Conservation (phyloP, 2,329 filamentous ascomycete genomes). For the Stachybotrys chartarum region DNA sequence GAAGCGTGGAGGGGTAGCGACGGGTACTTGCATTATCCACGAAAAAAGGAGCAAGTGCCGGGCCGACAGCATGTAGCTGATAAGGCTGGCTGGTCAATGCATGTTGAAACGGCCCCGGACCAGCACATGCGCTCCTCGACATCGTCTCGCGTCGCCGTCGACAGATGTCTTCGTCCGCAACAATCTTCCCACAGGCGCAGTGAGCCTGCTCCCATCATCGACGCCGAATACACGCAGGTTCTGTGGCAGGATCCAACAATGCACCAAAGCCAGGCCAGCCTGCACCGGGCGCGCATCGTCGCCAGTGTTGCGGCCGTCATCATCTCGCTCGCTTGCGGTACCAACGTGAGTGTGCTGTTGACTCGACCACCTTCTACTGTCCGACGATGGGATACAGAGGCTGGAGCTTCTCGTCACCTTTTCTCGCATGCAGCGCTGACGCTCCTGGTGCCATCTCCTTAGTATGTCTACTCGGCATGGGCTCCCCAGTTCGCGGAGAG, state of each 20-base stretch:
- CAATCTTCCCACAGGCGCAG: background rate
- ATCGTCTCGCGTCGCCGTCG: background rate
- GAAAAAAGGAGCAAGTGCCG: background rate
- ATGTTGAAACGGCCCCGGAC: background rate
- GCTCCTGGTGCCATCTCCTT: constrained; percentile 3
- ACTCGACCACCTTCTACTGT: background rate
- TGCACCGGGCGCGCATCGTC: constrained; percentile 62
- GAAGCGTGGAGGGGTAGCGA: too few relatives aligned
- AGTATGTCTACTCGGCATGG: constrained; percentile 99
- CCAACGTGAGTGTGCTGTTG: constrained; percentile 58
- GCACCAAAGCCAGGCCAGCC: constrained; percentile 23
- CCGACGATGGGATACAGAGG: background rate
- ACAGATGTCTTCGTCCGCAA: background rate
- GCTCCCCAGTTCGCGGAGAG: constrained; percentile 88
- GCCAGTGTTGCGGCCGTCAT: constrained; percentile 80
- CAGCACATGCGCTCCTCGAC: background rate
- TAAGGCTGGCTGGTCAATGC: background rate
- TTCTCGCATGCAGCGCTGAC: background rate
- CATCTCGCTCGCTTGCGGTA: constrained; percentile 84
- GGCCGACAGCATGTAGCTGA: background rate
- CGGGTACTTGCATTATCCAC: too few relatives aligned
- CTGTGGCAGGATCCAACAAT: constrained; percentile 4
- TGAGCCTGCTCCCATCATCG: background rate
- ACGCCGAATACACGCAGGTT: background rate
- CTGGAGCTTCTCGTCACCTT: too few relatives aligned